Percentiles rank a stretch among this genome's conserved stretches.
phyloP scores from a whole-genome alignment of 2,329 filamentous ascomycete genomes.

The Neonectria sp. region DNA sequence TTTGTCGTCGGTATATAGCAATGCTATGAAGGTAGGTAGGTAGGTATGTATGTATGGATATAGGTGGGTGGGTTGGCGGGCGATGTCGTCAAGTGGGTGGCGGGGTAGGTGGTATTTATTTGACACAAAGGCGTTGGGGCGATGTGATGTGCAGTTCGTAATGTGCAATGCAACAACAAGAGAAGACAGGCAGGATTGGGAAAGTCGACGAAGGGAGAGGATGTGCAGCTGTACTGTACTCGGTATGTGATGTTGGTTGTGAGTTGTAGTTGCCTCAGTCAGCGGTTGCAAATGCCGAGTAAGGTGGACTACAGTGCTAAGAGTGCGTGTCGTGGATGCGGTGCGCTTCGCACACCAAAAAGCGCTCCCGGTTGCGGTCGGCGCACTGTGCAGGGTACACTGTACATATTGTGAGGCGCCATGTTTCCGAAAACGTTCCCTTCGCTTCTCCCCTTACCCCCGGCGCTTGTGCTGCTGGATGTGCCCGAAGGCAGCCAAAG shows the following conservation, averaged over 20 bases:
- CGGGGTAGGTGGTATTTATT: conserved; percentile 12
- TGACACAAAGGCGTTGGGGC: not conserved
- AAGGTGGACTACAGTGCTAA: not conserved
- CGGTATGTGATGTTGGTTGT: not conserved
- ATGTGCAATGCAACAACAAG: not conserved
- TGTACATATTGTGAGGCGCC: not conserved
- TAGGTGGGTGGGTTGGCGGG: not conserved
- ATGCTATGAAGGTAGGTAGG: not conserved
- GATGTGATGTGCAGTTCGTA: not conserved
- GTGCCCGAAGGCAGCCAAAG: not conserved
- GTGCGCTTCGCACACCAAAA: too few species aligned
- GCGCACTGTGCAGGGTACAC: too few species aligned
- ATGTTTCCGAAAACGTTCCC: conserved; percentile 28
- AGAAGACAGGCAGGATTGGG: not conserved
- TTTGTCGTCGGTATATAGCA: not conserved
- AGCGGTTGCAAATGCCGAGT: not conserved
- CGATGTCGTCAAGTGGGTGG: conserved; percentile 1
- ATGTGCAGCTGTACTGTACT: not conserved
- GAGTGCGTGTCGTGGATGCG: too few species aligned
- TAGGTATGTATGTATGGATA: not conserved
- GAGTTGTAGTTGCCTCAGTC: conserved; percentile 2
- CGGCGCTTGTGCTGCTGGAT: conserved; percentile 17
- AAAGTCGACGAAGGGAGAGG: not conserved
- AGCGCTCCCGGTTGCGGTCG: too few species aligned
- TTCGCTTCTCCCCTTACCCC: conserved; percentile 20